Evolutionary conservation across 306 rosid species (phyloP).

Genomic region (Vicia villosa): DNA sequence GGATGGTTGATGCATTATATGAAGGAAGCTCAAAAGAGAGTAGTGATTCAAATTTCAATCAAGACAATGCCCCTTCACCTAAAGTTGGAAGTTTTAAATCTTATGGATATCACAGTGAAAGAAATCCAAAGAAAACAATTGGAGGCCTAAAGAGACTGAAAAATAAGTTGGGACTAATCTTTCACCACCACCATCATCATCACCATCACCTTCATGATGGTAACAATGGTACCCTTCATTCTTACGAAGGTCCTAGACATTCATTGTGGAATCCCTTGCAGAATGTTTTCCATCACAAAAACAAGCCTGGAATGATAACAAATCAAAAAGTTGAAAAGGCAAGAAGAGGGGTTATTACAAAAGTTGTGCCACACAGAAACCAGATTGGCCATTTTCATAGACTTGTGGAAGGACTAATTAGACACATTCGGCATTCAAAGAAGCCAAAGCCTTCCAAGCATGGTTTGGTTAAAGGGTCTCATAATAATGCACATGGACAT

Average conservation of each 20-base stretch:
- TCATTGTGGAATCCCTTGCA: slow-evolving; percentile 54
- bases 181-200: slow-evolving; percentile 82
- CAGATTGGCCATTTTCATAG: slow-evolving; percentile 61
- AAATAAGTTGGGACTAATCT: slow-evolving; percentile 70
- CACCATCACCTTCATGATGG: slow-evolving; percentile 57
- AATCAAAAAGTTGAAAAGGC: slow-evolving; percentile 25
- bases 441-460: slow-evolving; percentile 33
- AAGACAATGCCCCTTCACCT: slow-evolving; percentile 27
- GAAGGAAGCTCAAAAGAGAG: slow-evolving; percentile 42
- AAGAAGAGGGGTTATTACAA: slow-evolving; percentile 36
- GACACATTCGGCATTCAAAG: slow-evolving; percentile 51
- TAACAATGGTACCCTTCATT: background rate
- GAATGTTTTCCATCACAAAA: slow-evolving; percentile 42
- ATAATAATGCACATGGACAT: slow-evolving; percentile 28
- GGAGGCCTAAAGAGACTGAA: slow-evolving; percentile 61
- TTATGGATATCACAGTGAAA: slow-evolving; percentile 21
- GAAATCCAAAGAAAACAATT: slow-evolving; percentile 30
- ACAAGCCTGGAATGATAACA: slow-evolving; percentile 23
- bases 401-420: slow-evolving; percentile 56
- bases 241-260: slow-evolving; percentile 23
- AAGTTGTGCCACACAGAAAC: slow-evolving; percentile 23
- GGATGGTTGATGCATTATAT: slow-evolving; percentile 26
- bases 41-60: slow-evolving; percentile 27
- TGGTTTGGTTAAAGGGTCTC: slow-evolving; percentile 19
- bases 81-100: slow-evolving; percentile 40